Conservation (phyloP, 1,284 basidiomycete species). For the Ustilago trichophora region DNA sequence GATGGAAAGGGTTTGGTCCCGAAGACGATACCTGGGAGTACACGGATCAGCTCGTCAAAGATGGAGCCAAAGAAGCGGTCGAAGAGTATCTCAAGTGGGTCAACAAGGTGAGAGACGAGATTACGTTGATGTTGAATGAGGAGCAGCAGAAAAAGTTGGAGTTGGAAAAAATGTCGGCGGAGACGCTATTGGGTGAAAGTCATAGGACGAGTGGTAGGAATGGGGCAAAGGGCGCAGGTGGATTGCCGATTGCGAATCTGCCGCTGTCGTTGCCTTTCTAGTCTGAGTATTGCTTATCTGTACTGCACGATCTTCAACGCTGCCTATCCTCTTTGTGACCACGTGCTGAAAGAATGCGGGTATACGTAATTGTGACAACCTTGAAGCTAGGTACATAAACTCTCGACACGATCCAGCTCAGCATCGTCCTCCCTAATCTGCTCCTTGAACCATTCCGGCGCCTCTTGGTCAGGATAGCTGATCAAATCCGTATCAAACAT, state of each 20-base stretch:
- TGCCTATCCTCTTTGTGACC: no score
- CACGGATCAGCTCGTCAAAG: constrained; percentile 68
- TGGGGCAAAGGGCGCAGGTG: neutral
- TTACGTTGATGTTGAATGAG: constrained; percentile 27
- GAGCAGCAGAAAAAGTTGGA: constrained; percentile 13
- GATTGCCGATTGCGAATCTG: constrained; percentile 22
- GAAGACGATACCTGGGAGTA: constrained; percentile 75
- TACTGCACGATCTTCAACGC: no score
- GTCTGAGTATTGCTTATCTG: neutral
- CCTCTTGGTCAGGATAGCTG: constrained; percentile 44
- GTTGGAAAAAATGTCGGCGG: constrained; percentile 15
- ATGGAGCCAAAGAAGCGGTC: constrained; percentile 69
- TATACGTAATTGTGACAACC: no score
- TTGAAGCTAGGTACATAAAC: no score
- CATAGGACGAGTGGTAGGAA: neutral
- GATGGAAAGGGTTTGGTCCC: constrained; percentile 74
- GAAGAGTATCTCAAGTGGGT: constrained; percentile 54
- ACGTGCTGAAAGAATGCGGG: no score
- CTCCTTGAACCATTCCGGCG: constrained; percentile 58
- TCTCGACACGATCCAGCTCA: constrained; percentile 34
- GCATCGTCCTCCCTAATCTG: constrained; percentile 41
- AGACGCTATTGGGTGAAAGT: neutral
- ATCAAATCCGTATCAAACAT: constrained; percentile 64
- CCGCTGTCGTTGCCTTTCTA: constrained; percentile 20
- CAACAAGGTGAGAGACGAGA: constrained; percentile 21